phyloP scores from a whole-genome alignment of 2,329 filamentous ascomycete genomes.

The Beauveria medogensis region DNA sequence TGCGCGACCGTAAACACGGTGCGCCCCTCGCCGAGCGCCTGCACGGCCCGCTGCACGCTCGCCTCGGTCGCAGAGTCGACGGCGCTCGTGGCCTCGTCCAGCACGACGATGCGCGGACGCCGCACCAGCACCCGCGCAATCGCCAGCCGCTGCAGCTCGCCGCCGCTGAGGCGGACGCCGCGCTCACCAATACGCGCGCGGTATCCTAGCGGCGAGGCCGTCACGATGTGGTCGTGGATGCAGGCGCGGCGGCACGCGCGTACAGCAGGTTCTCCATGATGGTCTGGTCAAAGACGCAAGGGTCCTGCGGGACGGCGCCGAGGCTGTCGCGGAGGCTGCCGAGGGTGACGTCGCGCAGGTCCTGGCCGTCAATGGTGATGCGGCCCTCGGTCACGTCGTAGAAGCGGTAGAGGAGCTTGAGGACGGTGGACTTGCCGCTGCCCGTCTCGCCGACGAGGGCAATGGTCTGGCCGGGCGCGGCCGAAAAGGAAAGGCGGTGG shows the following conservation, averaged over 20 bases:
- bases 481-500: constrained; percentile 38
- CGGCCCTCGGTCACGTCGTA: constrained; percentile 48
- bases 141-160: constrained; percentile 42
- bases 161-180: constrained; percentile 40
- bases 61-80: constrained; percentile 33
- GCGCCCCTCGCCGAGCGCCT: constrained; percentile 34
- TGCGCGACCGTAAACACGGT: constrained; percentile 47
- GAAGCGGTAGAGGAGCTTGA: constrained; percentile 53
- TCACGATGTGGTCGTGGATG: constrained; percentile 56
- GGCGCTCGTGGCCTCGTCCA: constrained; percentile 45
- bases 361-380: constrained; percentile 50
- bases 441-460: constrained; percentile 56
- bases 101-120: constrained; percentile 22
- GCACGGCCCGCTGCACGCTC: constrained; percentile 36
- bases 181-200: constrained; percentile 38
- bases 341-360: constrained; percentile 51
- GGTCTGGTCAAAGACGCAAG: constrained; percentile 55
- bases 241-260: constrained; percentile 53
- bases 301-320: constrained; percentile 58
- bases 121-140: constrained; percentile 32
- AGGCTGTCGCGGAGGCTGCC: constrained; percentile 49
- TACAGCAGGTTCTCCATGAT: constrained; percentile 60
- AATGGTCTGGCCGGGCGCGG: constrained; percentile 44
- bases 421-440: constrained; percentile 53
- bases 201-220: constrained; percentile 47